Base-by-base conservation (phyloP, 2,329 filamentous ascomycete species). In the Lachnellula subtilissima region DNA sequence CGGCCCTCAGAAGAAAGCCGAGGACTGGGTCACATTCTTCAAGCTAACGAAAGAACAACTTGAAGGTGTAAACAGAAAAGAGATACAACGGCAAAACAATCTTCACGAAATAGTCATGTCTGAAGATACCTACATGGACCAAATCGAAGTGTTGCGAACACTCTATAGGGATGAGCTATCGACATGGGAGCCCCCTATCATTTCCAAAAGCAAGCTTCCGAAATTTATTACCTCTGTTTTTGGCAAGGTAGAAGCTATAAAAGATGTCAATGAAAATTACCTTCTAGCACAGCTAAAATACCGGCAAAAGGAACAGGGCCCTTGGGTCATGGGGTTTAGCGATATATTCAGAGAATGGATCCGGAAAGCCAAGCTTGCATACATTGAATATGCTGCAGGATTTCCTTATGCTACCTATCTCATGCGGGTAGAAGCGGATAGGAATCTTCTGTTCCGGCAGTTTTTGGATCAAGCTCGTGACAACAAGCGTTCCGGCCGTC, bases 311-410 rank as follows among this genome's bases (percentile, higher is more conserved):
- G 94, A 97, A 70, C 93, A 99, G 74, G 94, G 94, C 0, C 94
- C 94, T 0, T 99, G 91, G 85, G 87, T 99, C 56, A 79, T 83
- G 12, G 94, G 94, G 3, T 97, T 97, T 73, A 97, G 92, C 69
- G 94, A 97, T 68, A 90, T 99, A 50, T 97, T 99, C 77, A 81
- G 94, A 56, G 94, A 99, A 74, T 99, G 94, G 94, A 96, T 97
- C 60, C 84, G 94, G 61, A 97, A 97, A 72, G 94, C 94, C 35
- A 91, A 87, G 71, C 77, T 81, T 2, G 87, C 90, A 11, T 99
- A 97, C 70, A 85, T 97, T 58, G 91, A 96, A 56, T 99, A 97
- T 71, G 93, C 93, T 40, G 86, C 88, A 1, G 86, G 86, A 0
- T 97, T 94, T 64, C 93, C 93, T 0, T 85, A 87, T 56, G 93